Base-by-base conservation (phyloP, 2,329 filamentous ascomycete genomes). In the Pyrenochaeta sp. region DNA sequence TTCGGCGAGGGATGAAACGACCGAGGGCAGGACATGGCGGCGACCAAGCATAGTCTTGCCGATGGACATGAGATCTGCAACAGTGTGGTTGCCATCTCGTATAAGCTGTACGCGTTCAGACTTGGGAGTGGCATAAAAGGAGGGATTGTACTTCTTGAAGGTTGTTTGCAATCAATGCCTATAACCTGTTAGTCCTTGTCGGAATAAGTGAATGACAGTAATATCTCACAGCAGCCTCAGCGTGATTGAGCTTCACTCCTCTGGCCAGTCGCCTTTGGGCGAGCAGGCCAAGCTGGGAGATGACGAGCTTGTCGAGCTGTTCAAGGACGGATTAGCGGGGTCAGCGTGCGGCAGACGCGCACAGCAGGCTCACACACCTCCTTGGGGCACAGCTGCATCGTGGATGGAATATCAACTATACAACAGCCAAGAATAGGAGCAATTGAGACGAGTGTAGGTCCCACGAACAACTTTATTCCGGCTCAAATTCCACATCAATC, bases 231-330 rank as follows among this genome's bases (percentile, higher is more conserved):
- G 84, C 86, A 50, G 93, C 90, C 77, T 97, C 93, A 21, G 88
- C 81, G 75, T 96, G 90, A 68, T 97, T 97, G 60, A 97, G 77
- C 68, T 86, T 88, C 40, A 96, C 85, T 37, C 93, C 93, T 62
- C 93, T 81, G 21, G 93, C 93, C 56, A 97, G 84, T 48, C 93
- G 84, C 54, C 87, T 83, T 77, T 97, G 93, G 41, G 93, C 93
- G 35, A 96, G 81, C 57, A 88, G 81, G 60, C 93, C 93, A 50
- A 96, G 78, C 74, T 96, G 90, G 41, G 91, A 89, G 68, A 96
- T 93, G 70, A 88, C 82, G 74, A 97, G 89, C 84, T 97, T 97
- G 80, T 97, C 93, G 67, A 97, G 81, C 93, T 97, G 61, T 53
- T 13, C 39, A 48, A 22, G 34, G 34, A 43, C 27, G 18, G n/a